phyloP scores from a whole-genome alignment of 1,139 yeast species.

The Barnettozyma hawaiiensis region DNA sequence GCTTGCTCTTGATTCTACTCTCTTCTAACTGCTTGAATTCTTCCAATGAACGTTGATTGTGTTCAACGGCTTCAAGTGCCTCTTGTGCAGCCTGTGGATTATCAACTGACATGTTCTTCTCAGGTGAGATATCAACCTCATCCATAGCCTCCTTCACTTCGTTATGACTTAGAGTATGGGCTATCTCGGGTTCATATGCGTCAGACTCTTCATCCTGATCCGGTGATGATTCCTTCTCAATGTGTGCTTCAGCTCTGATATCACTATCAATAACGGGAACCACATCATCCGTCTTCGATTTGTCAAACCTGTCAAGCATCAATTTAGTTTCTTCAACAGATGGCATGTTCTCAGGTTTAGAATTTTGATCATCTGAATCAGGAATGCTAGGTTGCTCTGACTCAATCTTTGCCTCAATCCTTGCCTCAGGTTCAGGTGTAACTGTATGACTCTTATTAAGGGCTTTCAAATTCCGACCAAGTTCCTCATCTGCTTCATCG shows the following conservation, averaged over 20 bases:
- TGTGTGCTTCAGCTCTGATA: neutral
- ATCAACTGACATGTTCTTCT: conserved; percentile 1
- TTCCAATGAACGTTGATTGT: neutral
- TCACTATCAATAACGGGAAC: neutral
- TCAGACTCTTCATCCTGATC: conserved; percentile 14
- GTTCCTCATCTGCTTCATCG: conserved; percentile 23
- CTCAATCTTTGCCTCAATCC: neutral
- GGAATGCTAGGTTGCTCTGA: neutral
- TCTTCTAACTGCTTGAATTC: conserved; percentile 3
- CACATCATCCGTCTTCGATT: neutral
- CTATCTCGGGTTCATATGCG: conserved; percentile 25
- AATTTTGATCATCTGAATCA: neutral
- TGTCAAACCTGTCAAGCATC: neutral
- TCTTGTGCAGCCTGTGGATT: conserved; percentile 1
- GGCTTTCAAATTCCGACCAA: conserved; percentile 6
- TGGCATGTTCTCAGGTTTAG: neutral
- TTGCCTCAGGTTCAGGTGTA: neutral
- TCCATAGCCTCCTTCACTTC: conserved; percentile 5
- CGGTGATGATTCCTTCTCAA: neutral
- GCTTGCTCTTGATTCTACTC: neutral
- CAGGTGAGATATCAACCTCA: conserved; percentile 10
- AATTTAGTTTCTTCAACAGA: neutral
- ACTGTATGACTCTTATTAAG: neutral
- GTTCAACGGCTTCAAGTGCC: neutral
- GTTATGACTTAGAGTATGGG: conserved; percentile 5